Conservation (phyloP, 2,329 filamentous ascomycete genomes). For the Cercospora sojina region DNA sequence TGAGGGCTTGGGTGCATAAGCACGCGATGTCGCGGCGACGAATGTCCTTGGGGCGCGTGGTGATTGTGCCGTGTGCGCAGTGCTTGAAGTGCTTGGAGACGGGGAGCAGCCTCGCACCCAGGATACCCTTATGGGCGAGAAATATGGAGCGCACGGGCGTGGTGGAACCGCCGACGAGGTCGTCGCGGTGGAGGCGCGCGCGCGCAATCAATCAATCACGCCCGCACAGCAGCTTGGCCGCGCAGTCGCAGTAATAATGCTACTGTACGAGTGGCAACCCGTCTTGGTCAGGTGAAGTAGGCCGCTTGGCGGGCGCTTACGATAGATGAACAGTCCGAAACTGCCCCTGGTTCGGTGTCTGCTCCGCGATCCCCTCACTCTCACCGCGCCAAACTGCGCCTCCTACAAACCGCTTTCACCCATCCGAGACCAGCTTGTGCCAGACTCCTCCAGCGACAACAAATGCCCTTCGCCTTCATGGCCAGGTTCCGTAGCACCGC, state of each 20-base stretch:
- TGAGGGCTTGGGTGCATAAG: not conserved
- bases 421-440: not conserved
- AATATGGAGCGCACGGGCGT: not conserved
- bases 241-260: not conserved
- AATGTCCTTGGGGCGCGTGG: not conserved
- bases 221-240: not conserved
- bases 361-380: not conserved
- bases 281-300: slow-evolving; percentile 1
- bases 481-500: not conserved
- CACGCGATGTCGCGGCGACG: not conserved
- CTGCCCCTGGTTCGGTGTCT: not conserved
- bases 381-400: not conserved
- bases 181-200: not conserved
- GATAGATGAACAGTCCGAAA: slow-evolving; percentile 2
- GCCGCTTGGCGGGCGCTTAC: slow-evolving; percentile 9
- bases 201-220: not conserved
- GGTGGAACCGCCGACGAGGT: not conserved
- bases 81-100: not conserved
- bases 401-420: not conserved
- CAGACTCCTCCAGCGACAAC: not conserved
- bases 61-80: not conserved
- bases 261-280: not conserved
- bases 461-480: not conserved
- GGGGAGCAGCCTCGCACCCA: not conserved
- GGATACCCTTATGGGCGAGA: not conserved